These are phyloP conservation scores for Botrytis byssoidea DNA, from an alignment of 2,329 filamentous ascomycete species.

Conservation along the genomic window DNA sequence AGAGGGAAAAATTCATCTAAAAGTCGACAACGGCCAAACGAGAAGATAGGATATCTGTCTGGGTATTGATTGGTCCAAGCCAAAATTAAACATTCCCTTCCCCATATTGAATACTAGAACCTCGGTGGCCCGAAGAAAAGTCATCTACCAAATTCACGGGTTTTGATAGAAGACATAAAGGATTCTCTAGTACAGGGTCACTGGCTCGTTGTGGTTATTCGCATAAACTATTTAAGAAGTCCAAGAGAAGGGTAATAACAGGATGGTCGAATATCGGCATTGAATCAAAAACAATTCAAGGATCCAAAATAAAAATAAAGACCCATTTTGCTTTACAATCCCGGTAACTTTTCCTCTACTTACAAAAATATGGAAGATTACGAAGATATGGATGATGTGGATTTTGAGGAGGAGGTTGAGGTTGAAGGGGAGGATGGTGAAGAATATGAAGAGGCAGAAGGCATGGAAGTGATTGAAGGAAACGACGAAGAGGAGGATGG, in stretches of 20 bases:
- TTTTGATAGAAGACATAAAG: background rate
- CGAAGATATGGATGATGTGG: constrained; percentile 8
- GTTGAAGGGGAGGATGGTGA: background rate
- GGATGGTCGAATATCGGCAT: background rate
- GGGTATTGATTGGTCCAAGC: constrained; percentile 8
- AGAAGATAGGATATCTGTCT: background rate
- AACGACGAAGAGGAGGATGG: constrained; percentile 5
- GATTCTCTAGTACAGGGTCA: background rate
- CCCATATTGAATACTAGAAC: background rate
- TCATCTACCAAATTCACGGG: background rate
- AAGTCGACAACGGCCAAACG: background rate
- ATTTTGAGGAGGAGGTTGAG: constrained; percentile 5
- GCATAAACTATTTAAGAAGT: background rate
- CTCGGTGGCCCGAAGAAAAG: background rate
- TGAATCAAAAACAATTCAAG: background rate
- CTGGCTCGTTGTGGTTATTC: background rate
- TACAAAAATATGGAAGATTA: constrained; percentile 14
- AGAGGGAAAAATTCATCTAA: background rate
- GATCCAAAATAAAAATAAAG: background rate
- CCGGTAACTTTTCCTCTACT: background rate
- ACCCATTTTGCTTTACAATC: background rate
- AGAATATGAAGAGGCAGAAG: constrained; percentile 5
- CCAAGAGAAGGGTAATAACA: background rate
- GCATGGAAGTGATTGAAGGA: background rate
- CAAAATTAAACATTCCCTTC: background rate